Percentiles rank a stretch among this genome's conserved stretches.
Evolutionary conservation across 768 basidiomycete species (phyloP).

Genomic region (Udeniomyces megalosporus): DNA sequence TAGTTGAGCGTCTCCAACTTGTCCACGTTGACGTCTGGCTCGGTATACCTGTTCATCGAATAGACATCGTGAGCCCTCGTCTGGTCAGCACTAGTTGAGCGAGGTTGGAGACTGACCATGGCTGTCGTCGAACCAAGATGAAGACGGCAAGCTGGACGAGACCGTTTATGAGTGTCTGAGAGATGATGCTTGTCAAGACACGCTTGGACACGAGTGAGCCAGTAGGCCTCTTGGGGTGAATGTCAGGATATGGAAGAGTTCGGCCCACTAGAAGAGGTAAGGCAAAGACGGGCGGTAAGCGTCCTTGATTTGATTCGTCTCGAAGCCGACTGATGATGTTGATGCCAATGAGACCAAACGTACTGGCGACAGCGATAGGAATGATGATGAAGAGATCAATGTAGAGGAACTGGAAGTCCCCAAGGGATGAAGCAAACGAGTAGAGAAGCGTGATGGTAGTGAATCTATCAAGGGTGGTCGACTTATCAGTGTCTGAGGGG

Average conservation of each 20-base stretch:
- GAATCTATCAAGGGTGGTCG: slow-evolving; percentile 41
- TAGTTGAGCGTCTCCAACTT: slow-evolving; percentile 71
- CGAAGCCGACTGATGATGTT: no score
- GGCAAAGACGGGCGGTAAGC: slow-evolving; percentile 9
- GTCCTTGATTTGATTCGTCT: neutral
- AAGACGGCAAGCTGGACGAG: slow-evolving; percentile 72
- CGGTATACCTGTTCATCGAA: slow-evolving; percentile 47
- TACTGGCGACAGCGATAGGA: slow-evolving; percentile 88
- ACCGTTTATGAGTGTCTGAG: slow-evolving; percentile 76
- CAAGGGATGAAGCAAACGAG: slow-evolving; percentile 87
- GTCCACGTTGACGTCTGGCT: slow-evolving; percentile 47
- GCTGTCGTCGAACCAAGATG: slow-evolving; percentile 67
- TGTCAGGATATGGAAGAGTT: slow-evolving; percentile 70
- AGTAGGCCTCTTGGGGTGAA: slow-evolving; percentile 80
- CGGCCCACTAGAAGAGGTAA: slow-evolving; percentile 59
- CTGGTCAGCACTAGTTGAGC: no score
- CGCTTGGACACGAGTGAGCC: slow-evolving; percentile 91
- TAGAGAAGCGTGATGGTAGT: slow-evolving; percentile 93
- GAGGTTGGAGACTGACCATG: slow-evolving; percentile 47
- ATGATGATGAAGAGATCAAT: slow-evolving; percentile 98
- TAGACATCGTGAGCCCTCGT: neutral
- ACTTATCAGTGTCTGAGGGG: no score
- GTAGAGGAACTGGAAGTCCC: slow-evolving; percentile 85
- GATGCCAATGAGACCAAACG: slow-evolving; percentile 31
- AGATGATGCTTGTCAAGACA: slow-evolving; percentile 79